phyloP scores from a whole-genome alignment of 129 eudicot genomes.

The Escallonia rubra region DNA sequence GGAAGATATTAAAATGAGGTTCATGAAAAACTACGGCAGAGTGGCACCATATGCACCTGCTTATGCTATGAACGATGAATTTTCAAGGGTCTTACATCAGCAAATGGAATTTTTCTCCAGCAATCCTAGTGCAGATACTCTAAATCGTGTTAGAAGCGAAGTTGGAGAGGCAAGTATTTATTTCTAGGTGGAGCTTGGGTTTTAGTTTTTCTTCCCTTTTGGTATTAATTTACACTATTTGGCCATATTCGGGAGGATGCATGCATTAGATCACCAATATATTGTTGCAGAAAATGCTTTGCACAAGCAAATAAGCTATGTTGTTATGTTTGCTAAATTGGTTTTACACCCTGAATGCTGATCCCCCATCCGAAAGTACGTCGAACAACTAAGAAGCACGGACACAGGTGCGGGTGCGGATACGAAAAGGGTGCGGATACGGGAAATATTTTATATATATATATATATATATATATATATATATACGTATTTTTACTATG shows the following conservation, averaged over 20 bases:
- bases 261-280: background rate
- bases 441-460: too few relatives aligned
- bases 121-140: conserved; percentile 90
- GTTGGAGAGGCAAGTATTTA: conserved; percentile 84
- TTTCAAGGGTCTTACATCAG: conserved; percentile 97
- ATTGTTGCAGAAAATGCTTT: too few relatives aligned
- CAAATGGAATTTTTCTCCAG: conserved; percentile 99
- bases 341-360: too few relatives aligned
- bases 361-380: too few relatives aligned
- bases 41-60: conserved; percentile 93
- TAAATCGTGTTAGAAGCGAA: conserved; percentile 92
- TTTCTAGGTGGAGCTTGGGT: background rate
- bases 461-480: too few relatives aligned
- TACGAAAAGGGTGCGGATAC: too few relatives aligned
- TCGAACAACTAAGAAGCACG: too few relatives aligned
- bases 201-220: background rate
- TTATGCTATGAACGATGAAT: conserved; percentile 97
- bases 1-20: conserved; percentile 96
- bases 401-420: too few relatives aligned
- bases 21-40: conserved; percentile 90
- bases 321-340: too few relatives aligned
- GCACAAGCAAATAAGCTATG: too few relatives aligned
- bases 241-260: background rate
- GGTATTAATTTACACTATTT: background rate
- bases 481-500: too few relatives aligned